Conservation (phyloP, 352 stramenopile species). For the Phytopythium helicoides region DNA sequence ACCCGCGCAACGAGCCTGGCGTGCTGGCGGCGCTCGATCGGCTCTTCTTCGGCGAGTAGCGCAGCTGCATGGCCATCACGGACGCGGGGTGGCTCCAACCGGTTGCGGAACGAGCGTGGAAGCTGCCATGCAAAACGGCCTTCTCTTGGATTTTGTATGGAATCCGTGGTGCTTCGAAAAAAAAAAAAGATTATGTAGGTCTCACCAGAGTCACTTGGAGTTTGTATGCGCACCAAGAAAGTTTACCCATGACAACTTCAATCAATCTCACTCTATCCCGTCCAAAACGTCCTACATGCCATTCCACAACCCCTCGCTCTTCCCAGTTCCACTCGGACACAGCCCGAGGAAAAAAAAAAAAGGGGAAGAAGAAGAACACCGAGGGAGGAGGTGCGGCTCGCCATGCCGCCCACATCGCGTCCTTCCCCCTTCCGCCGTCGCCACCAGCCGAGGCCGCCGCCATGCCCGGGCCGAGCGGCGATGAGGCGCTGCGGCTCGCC, state of each 20-base stretch:
- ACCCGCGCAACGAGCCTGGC: slow-evolving; percentile 34
- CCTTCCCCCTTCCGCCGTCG: not conserved
- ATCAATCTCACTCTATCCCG: not conserved
- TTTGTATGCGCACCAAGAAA: slow-evolving; percentile 1
- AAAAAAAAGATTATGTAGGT: not conserved
- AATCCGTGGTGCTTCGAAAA: not conserved
- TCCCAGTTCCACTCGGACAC: no score
- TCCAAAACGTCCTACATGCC: not conserved
- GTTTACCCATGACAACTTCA: not conserved
- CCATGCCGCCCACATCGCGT: no score
- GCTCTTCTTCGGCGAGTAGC: slow-evolving; percentile 32
- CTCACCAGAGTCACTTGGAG: not conserved
- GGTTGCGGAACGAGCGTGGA: not conserved
- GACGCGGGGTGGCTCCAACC: no score
- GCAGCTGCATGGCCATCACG: no score
- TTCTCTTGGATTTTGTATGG: not conserved
- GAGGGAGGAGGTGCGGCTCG: no score
- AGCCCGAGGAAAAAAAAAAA: no score
- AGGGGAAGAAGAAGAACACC: no score
- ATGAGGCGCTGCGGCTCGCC: slow-evolving; percentile 71
- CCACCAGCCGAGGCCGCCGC: not conserved
- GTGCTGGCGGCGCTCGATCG: slow-evolving; percentile 32
- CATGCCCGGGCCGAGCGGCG: slow-evolving; percentile 21
- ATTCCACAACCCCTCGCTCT: no score
- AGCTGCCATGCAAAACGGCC: not conserved